A percentile compares a stretch with the other conserved stretches of the same genome.
These are phyloP conservation scores for Cladosporium austrohemisphaericum DNA, from an alignment of 2,329 filamentous ascomycete species.

Conservation along the genomic window DNA sequence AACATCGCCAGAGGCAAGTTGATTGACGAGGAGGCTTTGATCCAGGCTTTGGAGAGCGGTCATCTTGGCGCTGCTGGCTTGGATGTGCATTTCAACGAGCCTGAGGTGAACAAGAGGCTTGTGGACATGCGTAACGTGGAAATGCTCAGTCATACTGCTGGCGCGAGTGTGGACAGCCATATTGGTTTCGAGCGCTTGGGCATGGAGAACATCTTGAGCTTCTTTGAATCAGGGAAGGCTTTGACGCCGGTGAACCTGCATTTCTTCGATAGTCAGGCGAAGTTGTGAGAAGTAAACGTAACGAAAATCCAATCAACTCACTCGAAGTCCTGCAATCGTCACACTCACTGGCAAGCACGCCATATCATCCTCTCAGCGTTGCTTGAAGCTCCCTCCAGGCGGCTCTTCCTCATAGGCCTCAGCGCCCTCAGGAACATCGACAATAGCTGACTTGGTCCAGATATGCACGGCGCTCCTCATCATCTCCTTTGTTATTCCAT, in stretches of 20 bases:
- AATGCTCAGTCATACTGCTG: conserved; percentile 38
- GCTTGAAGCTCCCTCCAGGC: conserved; percentile 10
- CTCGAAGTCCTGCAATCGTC: no score
- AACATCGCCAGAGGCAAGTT: conserved; percentile 64
- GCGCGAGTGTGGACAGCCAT: conserved; percentile 38
- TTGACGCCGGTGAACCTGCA: conserved; percentile 63
- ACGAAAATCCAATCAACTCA: no score
- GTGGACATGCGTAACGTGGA: conserved; percentile 41
- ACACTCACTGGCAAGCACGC: no score
- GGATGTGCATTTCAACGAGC: conserved; percentile 63
- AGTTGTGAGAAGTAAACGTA: no score
- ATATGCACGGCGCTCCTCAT: conserved; percentile 13
- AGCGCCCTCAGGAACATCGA: conserved; percentile 10
- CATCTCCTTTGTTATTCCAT: conserved; percentile 11
- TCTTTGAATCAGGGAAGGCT: conserved; percentile 49
- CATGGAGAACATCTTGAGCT: conserved; percentile 44
- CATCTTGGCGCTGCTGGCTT: conserved; percentile 53
- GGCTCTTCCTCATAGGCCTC: conserved; percentile 14
- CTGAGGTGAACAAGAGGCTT: conserved; percentile 47
- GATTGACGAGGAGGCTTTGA: conserved; percentile 62
- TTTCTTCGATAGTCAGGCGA: conserved; percentile 39
- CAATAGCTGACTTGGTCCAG: conserved; percentile 13
- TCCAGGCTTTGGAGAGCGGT: conserved; percentile 54
- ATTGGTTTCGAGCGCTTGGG: conserved; percentile 41
- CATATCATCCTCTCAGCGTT: background rate